Evolutionary conservation across 352 stramenopile genomes (phyloP).

Genomic region (Phytophthora pseudosyringae): DNA sequence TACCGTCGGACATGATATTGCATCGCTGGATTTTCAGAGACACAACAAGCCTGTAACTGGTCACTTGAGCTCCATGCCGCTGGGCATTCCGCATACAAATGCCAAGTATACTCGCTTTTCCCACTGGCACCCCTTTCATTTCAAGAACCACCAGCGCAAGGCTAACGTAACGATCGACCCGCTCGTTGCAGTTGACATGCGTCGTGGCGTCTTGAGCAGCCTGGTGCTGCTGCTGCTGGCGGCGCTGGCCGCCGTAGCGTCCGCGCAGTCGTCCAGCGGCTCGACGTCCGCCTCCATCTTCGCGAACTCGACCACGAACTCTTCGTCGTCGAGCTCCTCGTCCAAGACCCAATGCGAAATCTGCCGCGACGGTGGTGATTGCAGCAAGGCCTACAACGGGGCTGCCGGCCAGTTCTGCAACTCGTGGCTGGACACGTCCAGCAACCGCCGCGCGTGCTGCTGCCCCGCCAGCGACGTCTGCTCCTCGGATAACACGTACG

Average conservation of each 20-base stretch:
- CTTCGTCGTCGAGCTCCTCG: conserved; percentile 3
- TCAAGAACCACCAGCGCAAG: background rate
- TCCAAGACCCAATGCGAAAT: conserved; percentile 51
- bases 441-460: conserved; percentile 57
- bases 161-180: background rate
- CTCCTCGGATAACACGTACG: conserved; percentile 45
- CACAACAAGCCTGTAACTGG: background rate
- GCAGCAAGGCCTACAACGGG: conserved; percentile 55
- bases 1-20: conserved; percentile 1
- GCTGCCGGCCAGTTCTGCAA: conserved; percentile 56
- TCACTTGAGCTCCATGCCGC: background rate
- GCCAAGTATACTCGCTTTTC: background rate
- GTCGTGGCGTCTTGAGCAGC: background rate
- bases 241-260: conserved; percentile 8
- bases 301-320: conserved; percentile 30
- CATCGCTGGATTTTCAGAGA: conserved; percentile 5
- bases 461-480: conserved; percentile 50
- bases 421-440: conserved; percentile 50
- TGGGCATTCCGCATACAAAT: background rate
- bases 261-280: conserved; percentile 24
- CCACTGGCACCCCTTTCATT: conserved; percentile 8
- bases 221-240: conserved; percentile 17
- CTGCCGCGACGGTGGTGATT: conserved; percentile 56
- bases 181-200: conserved; percentile 3
- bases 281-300: conserved; percentile 28